These are phyloP conservation scores for Gastrodia elata DNA, from an alignment of 106 monocot genomes.

Conservation along the genomic window DNA sequence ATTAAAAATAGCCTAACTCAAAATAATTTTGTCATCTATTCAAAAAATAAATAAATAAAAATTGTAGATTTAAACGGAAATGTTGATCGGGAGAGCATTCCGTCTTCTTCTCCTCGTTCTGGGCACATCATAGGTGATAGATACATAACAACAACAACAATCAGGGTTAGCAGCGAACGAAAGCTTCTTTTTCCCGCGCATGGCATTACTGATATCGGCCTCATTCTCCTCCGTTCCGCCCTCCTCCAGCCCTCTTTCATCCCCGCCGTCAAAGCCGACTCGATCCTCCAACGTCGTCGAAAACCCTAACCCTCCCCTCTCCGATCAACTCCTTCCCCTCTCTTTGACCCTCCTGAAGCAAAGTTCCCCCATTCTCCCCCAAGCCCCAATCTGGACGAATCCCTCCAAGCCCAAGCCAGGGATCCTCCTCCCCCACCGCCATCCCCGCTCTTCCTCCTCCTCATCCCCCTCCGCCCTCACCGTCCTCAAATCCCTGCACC, in stretches of 20 bases:
- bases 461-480: constrained; percentile 42
- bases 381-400: constrained; percentile 70
- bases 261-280: neutral
- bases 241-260: constrained; percentile 1
- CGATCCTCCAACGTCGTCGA: constrained; percentile 4
- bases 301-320: constrained; percentile 34
- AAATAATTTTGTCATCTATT: too few species aligned
- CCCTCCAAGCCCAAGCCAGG: constrained; percentile 63
- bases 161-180: neutral
- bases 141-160: too few species aligned
- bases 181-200: neutral
- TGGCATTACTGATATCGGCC: constrained; percentile 2
- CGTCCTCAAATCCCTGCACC: constrained; percentile 57
- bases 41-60: too few species aligned
- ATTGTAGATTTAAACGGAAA: too few species aligned
- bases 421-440: constrained; percentile 34
- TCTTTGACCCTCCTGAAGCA: constrained; percentile 58
- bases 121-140: too few species aligned
- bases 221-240: neutral
- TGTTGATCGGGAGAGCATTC: too few species aligned
- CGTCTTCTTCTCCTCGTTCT: neutral
- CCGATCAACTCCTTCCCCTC: constrained; percentile 70
- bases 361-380: neutral
- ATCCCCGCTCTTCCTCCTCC: constrained; percentile 23
- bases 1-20: too few species aligned